phyloP scores from a whole-genome alignment of 23 red algal species.

The Chondrus crispus region DNA sequence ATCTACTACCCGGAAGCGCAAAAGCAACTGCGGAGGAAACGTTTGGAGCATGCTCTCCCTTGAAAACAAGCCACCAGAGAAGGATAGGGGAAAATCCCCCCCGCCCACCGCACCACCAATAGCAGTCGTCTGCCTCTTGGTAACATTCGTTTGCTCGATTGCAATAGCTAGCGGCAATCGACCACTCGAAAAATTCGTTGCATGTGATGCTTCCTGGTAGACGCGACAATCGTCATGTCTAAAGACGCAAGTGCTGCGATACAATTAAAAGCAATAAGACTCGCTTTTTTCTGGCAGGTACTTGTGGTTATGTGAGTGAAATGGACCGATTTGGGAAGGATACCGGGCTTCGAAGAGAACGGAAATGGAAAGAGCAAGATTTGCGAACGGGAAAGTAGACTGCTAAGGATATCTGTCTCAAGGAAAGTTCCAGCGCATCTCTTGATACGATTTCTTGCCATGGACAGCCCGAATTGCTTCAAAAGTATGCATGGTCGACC shows the following conservation, averaged over 20 bases:
- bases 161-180: constrained; percentile 30
- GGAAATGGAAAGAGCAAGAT: too few relatives aligned
- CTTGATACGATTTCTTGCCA: too few relatives aligned
- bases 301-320: too few relatives aligned
- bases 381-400: too few relatives aligned
- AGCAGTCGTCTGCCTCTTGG: background rate
- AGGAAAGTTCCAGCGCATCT: too few relatives aligned
- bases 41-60: background rate
- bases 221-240: constrained; percentile 56
- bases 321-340: too few relatives aligned
- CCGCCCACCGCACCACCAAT: background rate
- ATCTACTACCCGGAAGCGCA: constrained; percentile 44
- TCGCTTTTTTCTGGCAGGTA: too few relatives aligned
- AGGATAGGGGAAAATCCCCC: constrained; percentile 27
- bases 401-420: too few relatives aligned
- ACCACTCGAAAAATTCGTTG: constrained; percentile 39
- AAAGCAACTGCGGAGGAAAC: constrained; percentile 3
- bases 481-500: too few relatives aligned
- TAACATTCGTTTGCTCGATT: background rate
- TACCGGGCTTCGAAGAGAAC: too few relatives aligned
- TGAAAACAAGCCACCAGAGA: constrained; percentile 44
- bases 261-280: background rate
- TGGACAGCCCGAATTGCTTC: too few relatives aligned
- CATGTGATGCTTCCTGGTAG: constrained; percentile 27
- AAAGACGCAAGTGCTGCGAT: constrained; percentile 28